These are phyloP conservation scores for Candida tetrigidarum DNA, from an alignment of 1,139 yeast genomes.

Conservation along the genomic window DNA sequence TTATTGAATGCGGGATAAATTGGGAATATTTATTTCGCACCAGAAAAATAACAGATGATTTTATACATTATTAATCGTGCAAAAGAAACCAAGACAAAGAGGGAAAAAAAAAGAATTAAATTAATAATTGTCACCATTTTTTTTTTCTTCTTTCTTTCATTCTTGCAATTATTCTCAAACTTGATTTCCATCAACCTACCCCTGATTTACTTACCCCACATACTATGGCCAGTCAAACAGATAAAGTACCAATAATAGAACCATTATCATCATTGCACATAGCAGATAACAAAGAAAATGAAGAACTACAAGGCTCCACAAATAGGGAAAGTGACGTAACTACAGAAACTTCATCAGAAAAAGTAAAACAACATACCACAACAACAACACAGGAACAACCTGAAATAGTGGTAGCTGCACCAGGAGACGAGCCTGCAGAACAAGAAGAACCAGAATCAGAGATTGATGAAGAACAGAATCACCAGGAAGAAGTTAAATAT, in stretches of 20 bases:
- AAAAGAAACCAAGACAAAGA: not conserved
- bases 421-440: not conserved
- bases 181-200: not conserved
- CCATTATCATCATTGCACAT: conserved; percentile 4
- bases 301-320: not conserved
- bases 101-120: not conserved
- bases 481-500: conserved; percentile 38
- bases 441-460: not conserved
- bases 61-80: too few species aligned
- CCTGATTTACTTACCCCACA: not conserved
- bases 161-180: not conserved
- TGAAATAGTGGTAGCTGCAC: not conserved
- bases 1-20: not conserved
- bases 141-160: not conserved
- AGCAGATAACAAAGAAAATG: conserved; percentile 1
- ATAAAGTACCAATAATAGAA: conserved; percentile 1
- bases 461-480: not conserved
- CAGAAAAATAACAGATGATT: not conserved
- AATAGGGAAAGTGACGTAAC: not conserved
- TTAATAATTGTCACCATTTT: not conserved
- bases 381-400: too few species aligned
- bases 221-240: conserved; percentile 1
- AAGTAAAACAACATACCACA: not conserved
- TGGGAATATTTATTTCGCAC: not conserved
- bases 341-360: not conserved